Percentiles rank a stretch among this genome's conserved stretches.
Conservation (phyloP, 331 rosid species). For the Quercus tomentella region DNA sequence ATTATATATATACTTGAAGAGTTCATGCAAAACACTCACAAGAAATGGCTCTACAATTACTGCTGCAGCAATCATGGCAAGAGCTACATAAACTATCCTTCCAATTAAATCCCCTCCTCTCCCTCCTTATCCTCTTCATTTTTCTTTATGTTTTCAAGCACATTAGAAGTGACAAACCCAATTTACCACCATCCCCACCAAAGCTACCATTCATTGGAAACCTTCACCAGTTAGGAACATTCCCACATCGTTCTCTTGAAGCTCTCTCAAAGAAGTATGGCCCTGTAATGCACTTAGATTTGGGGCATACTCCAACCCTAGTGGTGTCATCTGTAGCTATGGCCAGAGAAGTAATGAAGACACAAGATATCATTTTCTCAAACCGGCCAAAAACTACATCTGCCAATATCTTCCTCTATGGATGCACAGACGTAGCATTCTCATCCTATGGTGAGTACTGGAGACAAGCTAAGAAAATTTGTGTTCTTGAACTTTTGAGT, state of each 20-base stretch:
- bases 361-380: conserved; percentile 31
- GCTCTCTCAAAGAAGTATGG: conserved; percentile 39
- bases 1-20: no score
- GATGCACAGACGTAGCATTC: conserved; percentile 23
- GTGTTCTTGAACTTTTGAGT: conserved; percentile 35
- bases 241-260: conserved; percentile 37
- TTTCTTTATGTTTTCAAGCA: neutral
- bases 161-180: neutral
- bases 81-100: neutral
- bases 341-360: conserved; percentile 22
- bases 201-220: conserved; percentile 45
- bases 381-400: conserved; percentile 25
- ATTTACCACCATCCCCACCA: conserved; percentile 49
- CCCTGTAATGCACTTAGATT: conserved; percentile 27
- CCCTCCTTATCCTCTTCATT: conserved; percentile 1
- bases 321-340: conserved; percentile 35
- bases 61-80: neutral
- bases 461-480: conserved; percentile 41
- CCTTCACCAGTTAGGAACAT: conserved; percentile 44
- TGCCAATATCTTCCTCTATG: conserved; percentile 21
- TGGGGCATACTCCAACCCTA: conserved; percentile 36
- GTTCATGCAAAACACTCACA: neutral
- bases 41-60: neutral
- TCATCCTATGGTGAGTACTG: conserved; percentile 44
- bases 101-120: neutral